Evolutionary conservation across 352 stramenopile species (phyloP), one percentile per base, ranked within the genome.

Genomic region (Pythium periplocum): DNA sequence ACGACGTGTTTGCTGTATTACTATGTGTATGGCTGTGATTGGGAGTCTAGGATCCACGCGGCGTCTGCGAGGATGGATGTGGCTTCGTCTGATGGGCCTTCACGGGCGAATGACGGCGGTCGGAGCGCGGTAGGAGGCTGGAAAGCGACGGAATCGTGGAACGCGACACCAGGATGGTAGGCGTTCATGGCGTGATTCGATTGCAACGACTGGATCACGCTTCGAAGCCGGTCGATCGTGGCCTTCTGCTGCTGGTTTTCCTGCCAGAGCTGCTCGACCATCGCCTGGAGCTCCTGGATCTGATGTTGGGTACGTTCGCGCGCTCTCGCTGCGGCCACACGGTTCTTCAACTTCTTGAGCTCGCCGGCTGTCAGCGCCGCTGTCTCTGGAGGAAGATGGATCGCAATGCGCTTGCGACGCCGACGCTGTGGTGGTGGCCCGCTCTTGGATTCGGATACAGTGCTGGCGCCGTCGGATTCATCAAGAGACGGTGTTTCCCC

Each of bases 341-440:
- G 78, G 61, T 88, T 88, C 59, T 88, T 88, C 48, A 82, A 69
- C 49, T 80, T 80, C 57, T 77, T 71, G 35, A 88, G 63, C 53
- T 88, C 75, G 33, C 70, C 63, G 33, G 68, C 67, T 64, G 70
- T 69, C 35, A 88, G 53, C 5, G 37, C 48, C 1, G 52, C 58
- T 52, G 81, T 64, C 48, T 80, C 69, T 4, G 48, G 30, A 1
- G 77, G 64, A 11, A 78, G 46, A 34, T 75, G 53, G 38, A 86
- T 78, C 2, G 79, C 73, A 33, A 79, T 78, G 30, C 77, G 77
- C 10, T 55, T 53, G 33, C 60, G 60, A 6, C 60, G 60, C 6
- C 55, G 54, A 44, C 59, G 59, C 12, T 44, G 36, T 30, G 17
- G 17, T 26, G 17, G 17, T 26, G 17, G 17, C 17, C 17, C 17